phyloP scores from a whole-genome alignment of 75 land plant genomes.

The Azolla pinnata region DNA sequence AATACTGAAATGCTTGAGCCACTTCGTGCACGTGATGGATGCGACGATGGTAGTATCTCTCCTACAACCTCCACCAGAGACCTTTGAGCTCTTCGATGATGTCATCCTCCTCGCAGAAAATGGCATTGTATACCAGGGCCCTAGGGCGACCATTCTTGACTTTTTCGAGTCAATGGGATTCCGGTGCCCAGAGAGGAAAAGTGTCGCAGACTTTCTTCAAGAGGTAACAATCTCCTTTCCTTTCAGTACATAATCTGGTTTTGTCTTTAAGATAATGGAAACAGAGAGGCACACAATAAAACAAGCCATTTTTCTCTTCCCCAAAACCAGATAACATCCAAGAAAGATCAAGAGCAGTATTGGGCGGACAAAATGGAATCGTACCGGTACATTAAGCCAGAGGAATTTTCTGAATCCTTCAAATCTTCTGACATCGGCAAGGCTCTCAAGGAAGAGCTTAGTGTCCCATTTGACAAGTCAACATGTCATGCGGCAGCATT shows the following conservation, averaged over 20 bases:
- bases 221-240: conserved; percentile 61
- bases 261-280: too few species aligned
- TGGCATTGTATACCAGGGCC: conserved; percentile 66
- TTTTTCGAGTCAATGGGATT: conserved; percentile 60
- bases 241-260: too few species aligned
- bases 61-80: conserved; percentile 83
- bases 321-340: conserved; percentile 46
- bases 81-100: conserved; percentile 74
- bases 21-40: conserved; percentile 53
- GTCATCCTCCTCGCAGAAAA: conserved; percentile 67
- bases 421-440: conserved; percentile 34
- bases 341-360: conserved; percentile 57
- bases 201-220: conserved; percentile 67
- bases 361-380: conserved; percentile 27
- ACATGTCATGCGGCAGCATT: conserved; percentile 46
- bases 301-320: too few species aligned
- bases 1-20: conserved; percentile 54
- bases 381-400: conserved; percentile 32
- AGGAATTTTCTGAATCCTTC: conserved; percentile 37
- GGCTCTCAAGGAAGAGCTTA: conserved; percentile 18
- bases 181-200: conserved; percentile 66
- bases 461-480: conserved; percentile 32
- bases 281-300: too few species aligned
- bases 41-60: conserved; percentile 58
- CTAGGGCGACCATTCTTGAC: conserved; percentile 30